phyloP scores from a whole-genome alignment of 1,284 basidiomycete species.

The Ganoderma multipileum region DNA sequence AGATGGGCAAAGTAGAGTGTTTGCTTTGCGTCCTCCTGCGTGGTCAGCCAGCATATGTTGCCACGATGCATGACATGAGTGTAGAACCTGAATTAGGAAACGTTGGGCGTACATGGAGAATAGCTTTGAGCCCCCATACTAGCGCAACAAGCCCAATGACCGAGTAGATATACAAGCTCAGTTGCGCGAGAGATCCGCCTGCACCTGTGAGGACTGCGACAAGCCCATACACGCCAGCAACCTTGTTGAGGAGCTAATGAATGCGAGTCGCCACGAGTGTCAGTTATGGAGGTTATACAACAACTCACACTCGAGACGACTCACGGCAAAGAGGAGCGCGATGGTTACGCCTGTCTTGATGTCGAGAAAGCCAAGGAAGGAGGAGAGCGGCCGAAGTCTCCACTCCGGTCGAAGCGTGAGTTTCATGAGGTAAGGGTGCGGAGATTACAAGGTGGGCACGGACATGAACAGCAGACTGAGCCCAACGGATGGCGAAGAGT shows the following conservation, averaged over 20 bases:
- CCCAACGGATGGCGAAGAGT: conserved; percentile 12
- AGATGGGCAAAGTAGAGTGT: conserved; percentile 92
- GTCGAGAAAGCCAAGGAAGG: conserved; percentile 85
- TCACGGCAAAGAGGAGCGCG: conserved; percentile 85
- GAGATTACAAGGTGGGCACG: conserved; percentile 14
- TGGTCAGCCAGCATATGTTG: conserved; percentile 2
- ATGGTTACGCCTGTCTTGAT: conserved; percentile 90
- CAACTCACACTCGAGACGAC: conserved; percentile 25
- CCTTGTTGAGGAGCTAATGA: conserved; percentile 92
- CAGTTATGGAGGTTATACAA: conserved; percentile 16
- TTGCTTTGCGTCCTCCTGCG: conserved; percentile 85
- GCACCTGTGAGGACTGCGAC: conserved; percentile 88
- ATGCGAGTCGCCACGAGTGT: conserved; percentile 18
- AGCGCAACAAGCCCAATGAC: conserved; percentile 83
- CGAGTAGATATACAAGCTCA: conserved; percentile 94
- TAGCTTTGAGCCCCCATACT: conserved; percentile 87
- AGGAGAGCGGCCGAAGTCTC: conserved; percentile 79
- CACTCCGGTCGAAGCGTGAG: conserved; percentile 81
- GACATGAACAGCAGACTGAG: conserved; percentile 28
- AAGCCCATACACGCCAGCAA: conserved; percentile 96
- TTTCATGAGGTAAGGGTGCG: conserved; percentile 57
- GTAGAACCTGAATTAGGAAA: not conserved
- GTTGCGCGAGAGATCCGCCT: conserved; percentile 89
- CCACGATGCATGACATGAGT: conserved; percentile 24
- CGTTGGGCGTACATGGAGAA: conserved; percentile 74